Percentiles rank a stretch among this genome's conserved stretches.
Conservation (phyloP, 371 early-diverging fungal genomes). For the Massospora cicadina region DNA sequence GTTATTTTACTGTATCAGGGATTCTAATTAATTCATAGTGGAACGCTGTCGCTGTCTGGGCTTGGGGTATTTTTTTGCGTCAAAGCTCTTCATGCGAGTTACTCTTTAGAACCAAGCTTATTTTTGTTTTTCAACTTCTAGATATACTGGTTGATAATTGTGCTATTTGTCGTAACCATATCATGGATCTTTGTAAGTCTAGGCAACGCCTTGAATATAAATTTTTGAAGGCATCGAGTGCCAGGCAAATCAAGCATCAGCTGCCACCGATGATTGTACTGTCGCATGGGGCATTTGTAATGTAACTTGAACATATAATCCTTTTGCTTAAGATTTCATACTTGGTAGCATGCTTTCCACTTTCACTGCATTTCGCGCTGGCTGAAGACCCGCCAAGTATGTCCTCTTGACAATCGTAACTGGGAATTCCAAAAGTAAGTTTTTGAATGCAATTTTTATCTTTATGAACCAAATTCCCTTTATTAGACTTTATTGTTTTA, state of each 20-base stretch:
- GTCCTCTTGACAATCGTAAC: slow-evolving; percentile 98
- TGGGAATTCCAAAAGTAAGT: slow-evolving; percentile 95
- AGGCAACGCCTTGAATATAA: slow-evolving; percentile 4
- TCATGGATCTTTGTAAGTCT: slow-evolving; percentile 95
- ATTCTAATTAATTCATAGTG: slow-evolving; percentile 35
- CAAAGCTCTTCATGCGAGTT: too few relatives aligned
- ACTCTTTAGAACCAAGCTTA: background rate
- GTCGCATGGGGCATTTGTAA: slow-evolving; percentile 99
- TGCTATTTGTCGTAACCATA: slow-evolving; percentile 99
- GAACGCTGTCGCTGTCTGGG: slow-evolving; percentile 97
- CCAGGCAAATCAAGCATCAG: slow-evolving; percentile 92
- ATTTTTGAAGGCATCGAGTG: slow-evolving; percentile 67
- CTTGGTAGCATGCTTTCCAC: slow-evolving; percentile 90
- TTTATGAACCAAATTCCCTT: too few relatives aligned
- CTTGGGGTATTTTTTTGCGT: slow-evolving; percentile 78
- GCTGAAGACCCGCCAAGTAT: slow-evolving; percentile 96
- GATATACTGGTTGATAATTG: slow-evolving; percentile 99
- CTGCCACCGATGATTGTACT: slow-evolving; percentile 85
- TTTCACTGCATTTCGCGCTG: slow-evolving; percentile 98
- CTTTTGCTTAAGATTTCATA: background rate
- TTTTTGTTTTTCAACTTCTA: slow-evolving; percentile 20
- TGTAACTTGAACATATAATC: slow-evolving; percentile 26
- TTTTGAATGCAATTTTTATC: too few relatives aligned
- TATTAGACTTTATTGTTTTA: too few relatives aligned
- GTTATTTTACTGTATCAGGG: too few relatives aligned